Percentiles rank a stretch among this genome's conserved stretches.
These are phyloP conservation scores for Fusarium luffae DNA, from an alignment of 2,329 filamentous ascomycete species.

Conservation along the genomic window DNA sequence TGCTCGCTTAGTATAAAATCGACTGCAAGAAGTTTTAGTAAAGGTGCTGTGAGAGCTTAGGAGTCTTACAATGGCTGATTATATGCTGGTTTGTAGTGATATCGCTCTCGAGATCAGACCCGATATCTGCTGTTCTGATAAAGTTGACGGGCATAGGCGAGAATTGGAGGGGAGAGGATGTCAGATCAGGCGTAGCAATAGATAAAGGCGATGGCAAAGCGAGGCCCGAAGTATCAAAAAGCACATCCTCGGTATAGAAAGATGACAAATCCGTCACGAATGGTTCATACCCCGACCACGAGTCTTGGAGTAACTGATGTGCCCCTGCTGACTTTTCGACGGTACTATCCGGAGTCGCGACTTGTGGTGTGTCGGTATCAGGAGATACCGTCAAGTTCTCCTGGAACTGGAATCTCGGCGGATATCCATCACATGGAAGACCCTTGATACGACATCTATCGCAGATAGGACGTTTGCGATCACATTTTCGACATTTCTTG, in stretches of 20 bases:
- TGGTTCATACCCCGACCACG: fast-evolving
- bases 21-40: conserved; percentile 21
- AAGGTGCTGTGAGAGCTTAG: fast-evolving
- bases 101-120: conserved; percentile 7
- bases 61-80: conserved; percentile 23
- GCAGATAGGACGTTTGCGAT: conserved; percentile 45
- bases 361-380: fast-evolving
- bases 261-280: fast-evolving
- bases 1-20: conserved; percentile 35
- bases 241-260: neutral
- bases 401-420: conserved; percentile 47
- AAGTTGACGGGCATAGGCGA: neutral
- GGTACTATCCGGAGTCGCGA: neutral
- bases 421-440: conserved; percentile 48
- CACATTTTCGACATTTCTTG: conserved; percentile 50
- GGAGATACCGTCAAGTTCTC: conserved; percentile 7
- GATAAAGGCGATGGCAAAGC: neutral
- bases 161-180: fast-evolving
- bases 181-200: neutral
- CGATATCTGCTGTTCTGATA: neutral
- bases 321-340: fast-evolving
- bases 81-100: conserved; percentile 7
- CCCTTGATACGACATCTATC: conserved; percentile 46
- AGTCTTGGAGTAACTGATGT: neutral
- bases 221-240: neutral